Evolutionary conservation across 2,329 filamentous ascomycete genomes (phyloP).

Genomic region (Cercospora berteroae): DNA sequence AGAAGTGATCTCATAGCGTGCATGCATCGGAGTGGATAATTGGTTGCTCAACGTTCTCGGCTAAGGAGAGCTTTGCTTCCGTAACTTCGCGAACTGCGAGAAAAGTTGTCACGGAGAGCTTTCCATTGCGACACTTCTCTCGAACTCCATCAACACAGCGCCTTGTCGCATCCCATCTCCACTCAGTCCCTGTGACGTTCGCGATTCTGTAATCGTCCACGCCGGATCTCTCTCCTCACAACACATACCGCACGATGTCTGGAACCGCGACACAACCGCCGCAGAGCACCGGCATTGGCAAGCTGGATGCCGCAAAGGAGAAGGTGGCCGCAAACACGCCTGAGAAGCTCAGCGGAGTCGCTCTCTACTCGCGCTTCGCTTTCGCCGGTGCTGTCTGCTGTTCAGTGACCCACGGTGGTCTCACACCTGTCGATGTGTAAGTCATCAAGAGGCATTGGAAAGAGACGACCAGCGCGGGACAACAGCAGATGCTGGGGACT

Average conservation of each 20-base stretch:
- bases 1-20: conserved; percentile 3
- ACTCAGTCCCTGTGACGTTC: conserved; percentile 3
- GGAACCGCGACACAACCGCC: conserved; percentile 43
- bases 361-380: conserved; percentile 92
- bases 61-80: conserved; percentile 6
- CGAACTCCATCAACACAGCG: background rate
- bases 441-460: conserved; percentile 44
- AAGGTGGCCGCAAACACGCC: conserved; percentile 44
- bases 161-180: conserved; percentile 5
- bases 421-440: conserved; percentile 99
- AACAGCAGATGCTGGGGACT: background rate
- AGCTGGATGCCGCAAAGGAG: conserved; percentile 54
- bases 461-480: background rate
- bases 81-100: conserved; percentile 5
- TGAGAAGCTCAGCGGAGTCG: conserved; percentile 60
- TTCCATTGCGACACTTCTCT: conserved; percentile 1
- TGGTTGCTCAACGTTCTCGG: conserved; percentile 5
- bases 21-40: background rate
- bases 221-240: background rate
- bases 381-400: conserved; percentile 98
- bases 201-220: background rate
- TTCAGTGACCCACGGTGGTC: conserved; percentile 92
- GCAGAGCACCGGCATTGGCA: conserved; percentile 51
- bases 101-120: conserved; percentile 4
- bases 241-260: conserved; percentile 34